Evolutionary conservation across 225 moss, liverwort and hornwort species (phyloP).

Genomic region (Sphagnum tenellum): DNA sequence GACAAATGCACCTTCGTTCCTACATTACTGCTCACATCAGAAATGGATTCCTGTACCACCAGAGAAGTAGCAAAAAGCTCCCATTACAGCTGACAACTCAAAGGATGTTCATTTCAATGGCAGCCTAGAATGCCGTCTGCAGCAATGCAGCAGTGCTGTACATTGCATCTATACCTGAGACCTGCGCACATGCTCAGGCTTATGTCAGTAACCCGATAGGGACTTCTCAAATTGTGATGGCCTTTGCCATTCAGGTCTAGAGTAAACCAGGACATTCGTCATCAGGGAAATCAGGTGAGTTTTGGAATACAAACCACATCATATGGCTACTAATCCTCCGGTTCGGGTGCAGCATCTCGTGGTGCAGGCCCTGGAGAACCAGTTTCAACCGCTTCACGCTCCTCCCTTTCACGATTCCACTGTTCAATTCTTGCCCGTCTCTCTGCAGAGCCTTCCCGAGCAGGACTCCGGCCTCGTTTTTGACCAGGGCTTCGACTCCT

Average conservation of each 20-base stretch:
- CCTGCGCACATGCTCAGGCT: slow-evolving; percentile 99
- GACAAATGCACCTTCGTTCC: slow-evolving; percentile 63
- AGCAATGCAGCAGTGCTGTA: slow-evolving; percentile 45
- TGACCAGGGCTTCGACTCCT: slow-evolving; percentile 71
- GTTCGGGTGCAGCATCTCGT: slow-evolving; percentile 53
- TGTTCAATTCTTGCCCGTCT: slow-evolving; percentile 95
- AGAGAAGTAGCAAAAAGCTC: slow-evolving; percentile 86
- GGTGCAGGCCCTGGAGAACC: slow-evolving; percentile 52
- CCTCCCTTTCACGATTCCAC: slow-evolving; percentile 98
- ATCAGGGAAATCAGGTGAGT: slow-evolving; percentile 19
- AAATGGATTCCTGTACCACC: slow-evolving; percentile 68
- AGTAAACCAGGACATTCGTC: too few relatives aligned
- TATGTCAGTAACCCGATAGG: slow-evolving; percentile 94
- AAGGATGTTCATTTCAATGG: slow-evolving; percentile 96
- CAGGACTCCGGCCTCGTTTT: slow-evolving; percentile 72
- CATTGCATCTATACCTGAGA: slow-evolving; percentile 99
- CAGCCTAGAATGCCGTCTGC: slow-evolving; percentile 99
- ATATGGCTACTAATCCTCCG: slow-evolving; percentile 50
- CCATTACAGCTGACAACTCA: slow-evolving; percentile 97
- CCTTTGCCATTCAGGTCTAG: too few relatives aligned
- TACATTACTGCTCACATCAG: slow-evolving; percentile 58
- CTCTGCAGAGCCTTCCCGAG: slow-evolving; percentile 94
- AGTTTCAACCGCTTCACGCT: slow-evolving; percentile 53
- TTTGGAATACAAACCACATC: slow-evolving; percentile 71
- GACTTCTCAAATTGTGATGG: slow-evolving; percentile 19